Conservation (phyloP, 2,329 filamentous ascomycete genomes). For the Hypoxylon sp. region DNA sequence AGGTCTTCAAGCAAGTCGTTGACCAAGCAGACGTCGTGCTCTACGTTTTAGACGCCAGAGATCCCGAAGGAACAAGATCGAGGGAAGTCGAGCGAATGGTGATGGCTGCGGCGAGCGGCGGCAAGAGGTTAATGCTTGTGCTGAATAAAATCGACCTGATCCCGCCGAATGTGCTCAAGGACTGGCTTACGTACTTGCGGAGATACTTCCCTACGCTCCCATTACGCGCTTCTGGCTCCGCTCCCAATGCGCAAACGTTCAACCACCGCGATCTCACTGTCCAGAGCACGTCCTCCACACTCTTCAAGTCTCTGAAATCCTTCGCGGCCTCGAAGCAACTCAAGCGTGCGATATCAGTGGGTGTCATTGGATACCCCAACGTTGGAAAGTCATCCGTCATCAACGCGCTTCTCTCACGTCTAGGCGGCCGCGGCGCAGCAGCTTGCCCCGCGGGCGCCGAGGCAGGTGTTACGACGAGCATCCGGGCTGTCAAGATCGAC, state of each 20-base stretch:
- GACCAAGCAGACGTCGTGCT: conserved; percentile 91
- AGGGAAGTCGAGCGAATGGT: conserved; percentile 91
- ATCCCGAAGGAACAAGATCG: conserved; percentile 91
- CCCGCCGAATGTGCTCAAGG: conserved; percentile 83
- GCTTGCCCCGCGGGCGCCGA: conserved; percentile 92
- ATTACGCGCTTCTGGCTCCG: conserved; percentile 84
- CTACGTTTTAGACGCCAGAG: conserved; percentile 92
- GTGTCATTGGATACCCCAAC: conserved; percentile 95
- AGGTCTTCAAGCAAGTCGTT: conserved; percentile 94
- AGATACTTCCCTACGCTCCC: conserved; percentile 93
- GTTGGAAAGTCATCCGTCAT: conserved; percentile 97
- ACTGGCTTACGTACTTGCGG: conserved; percentile 87
- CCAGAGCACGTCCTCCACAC: conserved; percentile 84
- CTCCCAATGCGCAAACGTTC: conserved; percentile 89
- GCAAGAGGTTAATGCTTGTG: conserved; percentile 90
- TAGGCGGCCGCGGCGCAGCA: conserved; percentile 75
- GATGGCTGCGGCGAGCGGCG: conserved; percentile 86
- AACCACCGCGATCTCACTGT: conserved; percentile 92
- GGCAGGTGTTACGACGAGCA: conserved; percentile 89
- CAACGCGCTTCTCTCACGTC: conserved; percentile 86
- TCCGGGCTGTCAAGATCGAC: conserved; percentile 93
- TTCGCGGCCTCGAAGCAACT: conserved; percentile 87
- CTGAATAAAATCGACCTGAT: conserved; percentile 97
- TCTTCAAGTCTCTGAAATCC: conserved; percentile 91
- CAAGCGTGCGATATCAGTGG: conserved; percentile 90